Evolutionary conservation across 495 filamentous ascomycete species (phyloP).

Genomic region (Penicillium daleae): DNA sequence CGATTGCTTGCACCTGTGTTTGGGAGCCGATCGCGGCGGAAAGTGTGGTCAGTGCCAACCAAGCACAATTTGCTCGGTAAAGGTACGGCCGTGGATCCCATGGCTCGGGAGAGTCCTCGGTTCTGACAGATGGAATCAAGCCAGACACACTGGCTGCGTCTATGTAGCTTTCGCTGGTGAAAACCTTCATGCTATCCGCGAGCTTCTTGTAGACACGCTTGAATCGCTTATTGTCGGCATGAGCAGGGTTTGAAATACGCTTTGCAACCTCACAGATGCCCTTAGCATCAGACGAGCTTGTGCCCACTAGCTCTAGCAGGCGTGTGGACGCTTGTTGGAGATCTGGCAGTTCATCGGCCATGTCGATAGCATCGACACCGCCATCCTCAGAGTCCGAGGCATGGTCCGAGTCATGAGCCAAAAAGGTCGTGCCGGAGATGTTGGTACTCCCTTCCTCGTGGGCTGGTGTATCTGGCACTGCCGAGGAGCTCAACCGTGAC

Average conservation of each 20-base stretch:
- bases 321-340: slow-evolving; percentile 33
- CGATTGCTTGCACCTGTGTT: slow-evolving; percentile 28
- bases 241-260: slow-evolving; percentile 30
- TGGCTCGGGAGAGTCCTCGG: slow-evolving; percentile 6
- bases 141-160: slow-evolving; percentile 25
- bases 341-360: slow-evolving; percentile 42
- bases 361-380: slow-evolving; percentile 30
- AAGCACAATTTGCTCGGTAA: slow-evolving; percentile 46
- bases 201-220: slow-evolving; percentile 26
- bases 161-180: slow-evolving; percentile 33
- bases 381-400: slow-evolving; percentile 27
- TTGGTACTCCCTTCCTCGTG: slow-evolving; percentile 39
- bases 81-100: slow-evolving; percentile 38
- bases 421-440: slow-evolving; percentile 47
- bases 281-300: slow-evolving; percentile 25
- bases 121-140: slow-evolving; percentile 26
- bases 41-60: slow-evolving; percentile 39
- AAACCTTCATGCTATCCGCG: slow-evolving; percentile 28
- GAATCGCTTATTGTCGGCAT: slow-evolving; percentile 35
- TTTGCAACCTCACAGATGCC: slow-evolving; percentile 32
- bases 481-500: slow-evolving; percentile 9
- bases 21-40: slow-evolving; percentile 22
- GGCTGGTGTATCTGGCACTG: slow-evolving; percentile 33
- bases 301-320: slow-evolving; percentile 35
- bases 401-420: slow-evolving; percentile 18